phyloP scores from a whole-genome alignment of 495 filamentous ascomycete species.

The Daldinia childiae region DNA sequence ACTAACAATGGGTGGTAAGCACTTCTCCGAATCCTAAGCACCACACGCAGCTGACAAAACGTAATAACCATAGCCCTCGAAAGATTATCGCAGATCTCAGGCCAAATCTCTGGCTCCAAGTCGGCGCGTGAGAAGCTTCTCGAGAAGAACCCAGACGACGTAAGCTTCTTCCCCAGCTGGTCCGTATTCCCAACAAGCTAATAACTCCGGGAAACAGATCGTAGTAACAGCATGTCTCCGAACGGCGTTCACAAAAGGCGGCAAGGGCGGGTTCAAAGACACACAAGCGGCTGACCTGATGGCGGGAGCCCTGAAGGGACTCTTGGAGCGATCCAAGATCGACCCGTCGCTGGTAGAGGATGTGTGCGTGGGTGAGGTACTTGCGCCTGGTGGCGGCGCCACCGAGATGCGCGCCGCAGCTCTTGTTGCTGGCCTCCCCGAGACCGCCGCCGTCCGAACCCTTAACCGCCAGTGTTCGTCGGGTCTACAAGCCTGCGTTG shows the following conservation, averaged over 20 bases:
- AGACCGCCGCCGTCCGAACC: slow-evolving; percentile 78
- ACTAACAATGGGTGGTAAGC: slow-evolving; percentile 47
- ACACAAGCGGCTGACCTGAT: slow-evolving; percentile 87
- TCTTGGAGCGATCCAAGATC: slow-evolving; percentile 85
- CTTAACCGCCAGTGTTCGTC: slow-evolving; percentile 93
- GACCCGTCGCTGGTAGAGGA: slow-evolving; percentile 88
- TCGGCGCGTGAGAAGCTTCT: slow-evolving; percentile 58
- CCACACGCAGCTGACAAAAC: slow-evolving; percentile 17
- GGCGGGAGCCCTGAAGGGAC: slow-evolving; percentile 79
- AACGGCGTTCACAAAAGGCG: slow-evolving; percentile 90
- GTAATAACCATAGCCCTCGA: slow-evolving; percentile 52
- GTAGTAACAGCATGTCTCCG: slow-evolving; percentile 94
- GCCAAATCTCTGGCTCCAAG: slow-evolving; percentile 56
- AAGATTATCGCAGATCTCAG: slow-evolving; percentile 56
- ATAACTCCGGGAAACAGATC: slow-evolving; percentile 60
- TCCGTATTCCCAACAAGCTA: slow-evolving; percentile 4
- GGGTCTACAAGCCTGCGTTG: slow-evolving; percentile 88
- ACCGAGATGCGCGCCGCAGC: slow-evolving; percentile 96
- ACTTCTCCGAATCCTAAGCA: not conserved
- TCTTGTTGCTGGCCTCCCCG: slow-evolving; percentile 91
- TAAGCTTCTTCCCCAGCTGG: slow-evolving; percentile 38
- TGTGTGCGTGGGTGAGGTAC: slow-evolving; percentile 89
- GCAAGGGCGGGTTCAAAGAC: slow-evolving; percentile 95
- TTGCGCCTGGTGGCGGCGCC: slow-evolving; percentile 91
- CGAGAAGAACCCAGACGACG: slow-evolving; percentile 62